Conservation (phyloP, 2,329 filamentous ascomycete species). For the Teratosphaeria pseudoeucalypti region DNA sequence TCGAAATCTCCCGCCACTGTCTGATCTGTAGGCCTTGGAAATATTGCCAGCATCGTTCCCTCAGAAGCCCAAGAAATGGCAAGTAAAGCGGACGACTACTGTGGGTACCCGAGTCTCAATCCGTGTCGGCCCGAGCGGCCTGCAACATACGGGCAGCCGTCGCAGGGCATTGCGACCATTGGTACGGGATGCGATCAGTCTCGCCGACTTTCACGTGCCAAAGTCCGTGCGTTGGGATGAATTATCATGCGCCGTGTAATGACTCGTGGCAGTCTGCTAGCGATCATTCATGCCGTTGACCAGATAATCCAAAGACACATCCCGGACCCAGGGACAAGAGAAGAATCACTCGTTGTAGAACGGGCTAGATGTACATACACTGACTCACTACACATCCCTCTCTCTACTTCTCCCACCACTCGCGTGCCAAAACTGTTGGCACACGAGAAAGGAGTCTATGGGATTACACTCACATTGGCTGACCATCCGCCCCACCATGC, state of each 20-base stretch:
- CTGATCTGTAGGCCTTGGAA: too few species aligned
- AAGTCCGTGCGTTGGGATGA: too few species aligned
- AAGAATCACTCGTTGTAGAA: background rate
- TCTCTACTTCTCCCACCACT: background rate
- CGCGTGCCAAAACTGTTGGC: background rate
- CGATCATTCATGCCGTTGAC: background rate
- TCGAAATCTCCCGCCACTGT: too few species aligned
- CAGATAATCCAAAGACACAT: background rate
- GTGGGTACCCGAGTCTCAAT: too few species aligned
- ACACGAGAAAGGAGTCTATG: background rate
- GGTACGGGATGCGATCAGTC: too few species aligned
- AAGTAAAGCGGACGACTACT: too few species aligned
- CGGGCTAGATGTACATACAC: constrained; percentile 1
- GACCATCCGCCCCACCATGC: background rate
- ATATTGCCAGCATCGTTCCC: too few species aligned
- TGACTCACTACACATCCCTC: background rate
- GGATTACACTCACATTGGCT: background rate
- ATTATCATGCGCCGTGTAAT: background rate
- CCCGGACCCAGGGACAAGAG: background rate
- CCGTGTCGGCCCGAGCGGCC: too few species aligned
- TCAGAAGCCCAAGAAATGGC: too few species aligned
- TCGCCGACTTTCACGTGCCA: too few species aligned
- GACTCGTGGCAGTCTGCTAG: background rate
- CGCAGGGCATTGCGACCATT: too few species aligned
- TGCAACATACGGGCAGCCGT: too few species aligned